phyloP scores from a whole-genome alignment of 1,284 basidiomycete species.

The Pseudozyma hubeiensis region DNA sequence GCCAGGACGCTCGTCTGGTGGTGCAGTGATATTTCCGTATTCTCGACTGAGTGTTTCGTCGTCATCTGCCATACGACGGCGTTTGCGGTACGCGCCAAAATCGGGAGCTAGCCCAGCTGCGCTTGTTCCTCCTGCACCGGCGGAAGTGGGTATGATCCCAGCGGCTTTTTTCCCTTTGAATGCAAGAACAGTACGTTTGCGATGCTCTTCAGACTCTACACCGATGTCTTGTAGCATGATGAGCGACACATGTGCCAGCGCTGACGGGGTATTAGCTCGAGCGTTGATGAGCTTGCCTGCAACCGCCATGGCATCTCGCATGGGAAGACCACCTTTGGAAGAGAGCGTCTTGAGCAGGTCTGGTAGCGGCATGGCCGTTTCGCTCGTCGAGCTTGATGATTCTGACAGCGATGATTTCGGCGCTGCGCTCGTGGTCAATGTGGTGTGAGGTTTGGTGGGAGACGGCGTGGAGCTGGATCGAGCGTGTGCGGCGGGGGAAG shows the following conservation, averaged over 20 bases:
- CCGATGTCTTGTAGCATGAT: slow-evolving; percentile 54
- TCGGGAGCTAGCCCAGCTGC: slow-evolving; percentile 27
- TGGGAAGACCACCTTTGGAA: slow-evolving; percentile 42
- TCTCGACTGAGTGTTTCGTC: slow-evolving; percentile 52
- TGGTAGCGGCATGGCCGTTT: slow-evolving; percentile 35
- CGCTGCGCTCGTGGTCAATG: not conserved
- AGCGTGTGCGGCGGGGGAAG: slow-evolving; percentile 33
- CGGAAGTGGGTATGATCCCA: slow-evolving; percentile 20
- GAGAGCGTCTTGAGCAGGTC: slow-evolving; percentile 48
- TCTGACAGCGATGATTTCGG: not conserved
- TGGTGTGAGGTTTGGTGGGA: slow-evolving; percentile 13
- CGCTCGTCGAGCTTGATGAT: not conserved
- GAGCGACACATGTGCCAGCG: slow-evolving; percentile 42
- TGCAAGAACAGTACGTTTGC: slow-evolving; percentile 50
- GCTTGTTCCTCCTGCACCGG: not conserved
- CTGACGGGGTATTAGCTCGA: slow-evolving; percentile 40
- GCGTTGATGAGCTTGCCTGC: slow-evolving; percentile 60
- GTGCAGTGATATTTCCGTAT: slow-evolving; percentile 49
- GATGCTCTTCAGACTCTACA: slow-evolving; percentile 46
- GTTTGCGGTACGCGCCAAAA: slow-evolving; percentile 33
- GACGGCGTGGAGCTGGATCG: slow-evolving; percentile 23
- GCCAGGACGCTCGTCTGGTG: slow-evolving; percentile 15
- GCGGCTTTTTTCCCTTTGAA: slow-evolving; percentile 54
- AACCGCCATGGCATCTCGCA: slow-evolving; percentile 56
- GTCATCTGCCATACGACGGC: slow-evolving; percentile 30